These are phyloP conservation scores for Thuja plicata DNA, from an alignment of 83 land plant genomes.

Conservation along the genomic window DNA sequence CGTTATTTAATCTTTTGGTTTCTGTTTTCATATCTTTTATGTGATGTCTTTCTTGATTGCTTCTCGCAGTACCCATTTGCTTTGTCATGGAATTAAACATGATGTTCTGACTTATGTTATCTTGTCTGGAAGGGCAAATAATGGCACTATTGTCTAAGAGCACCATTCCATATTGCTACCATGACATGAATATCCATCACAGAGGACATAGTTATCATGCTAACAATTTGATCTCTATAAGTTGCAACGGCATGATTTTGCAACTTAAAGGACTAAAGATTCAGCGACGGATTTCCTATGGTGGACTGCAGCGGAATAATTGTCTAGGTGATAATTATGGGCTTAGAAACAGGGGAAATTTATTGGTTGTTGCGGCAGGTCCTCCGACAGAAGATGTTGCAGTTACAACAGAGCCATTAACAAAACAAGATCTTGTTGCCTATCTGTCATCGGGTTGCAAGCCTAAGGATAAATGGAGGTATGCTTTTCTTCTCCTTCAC, in stretches of 20 bases:
- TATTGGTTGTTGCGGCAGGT: slow-evolving; percentile 65
- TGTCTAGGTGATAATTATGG: slow-evolving; percentile 3
- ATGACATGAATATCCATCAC: slow-evolving; percentile 2
- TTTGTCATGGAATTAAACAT: neutral
- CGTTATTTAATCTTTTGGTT: neutral
- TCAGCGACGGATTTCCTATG: neutral
- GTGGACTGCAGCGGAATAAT: neutral
- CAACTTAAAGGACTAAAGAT: slow-evolving; percentile 3
- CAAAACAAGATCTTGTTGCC: slow-evolving; percentile 83
- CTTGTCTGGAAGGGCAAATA: neutral
- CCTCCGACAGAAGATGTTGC: slow-evolving; percentile 91
- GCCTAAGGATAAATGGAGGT: slow-evolving; percentile 96
- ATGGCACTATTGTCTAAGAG: slow-evolving; percentile 4
- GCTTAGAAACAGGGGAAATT: slow-evolving; percentile 11
- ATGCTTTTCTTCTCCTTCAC: neutral
- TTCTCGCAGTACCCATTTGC: neutral
- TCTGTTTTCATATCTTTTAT: neutral
- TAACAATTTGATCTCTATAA: neutral
- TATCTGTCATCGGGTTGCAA: slow-evolving; percentile 97
- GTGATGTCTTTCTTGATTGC: neutral
- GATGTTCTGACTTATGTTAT: neutral
- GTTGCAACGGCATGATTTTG: slow-evolving; percentile 6
- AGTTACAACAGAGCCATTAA: slow-evolving; percentile 71
- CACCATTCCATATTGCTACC: neutral
- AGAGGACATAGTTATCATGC: neutral